A percentile compares a stretch with the other conserved stretches of the same genome.
Evolutionary conservation across 345 rosid species (phyloP).

Genomic region (Gossypium australe): DNA sequence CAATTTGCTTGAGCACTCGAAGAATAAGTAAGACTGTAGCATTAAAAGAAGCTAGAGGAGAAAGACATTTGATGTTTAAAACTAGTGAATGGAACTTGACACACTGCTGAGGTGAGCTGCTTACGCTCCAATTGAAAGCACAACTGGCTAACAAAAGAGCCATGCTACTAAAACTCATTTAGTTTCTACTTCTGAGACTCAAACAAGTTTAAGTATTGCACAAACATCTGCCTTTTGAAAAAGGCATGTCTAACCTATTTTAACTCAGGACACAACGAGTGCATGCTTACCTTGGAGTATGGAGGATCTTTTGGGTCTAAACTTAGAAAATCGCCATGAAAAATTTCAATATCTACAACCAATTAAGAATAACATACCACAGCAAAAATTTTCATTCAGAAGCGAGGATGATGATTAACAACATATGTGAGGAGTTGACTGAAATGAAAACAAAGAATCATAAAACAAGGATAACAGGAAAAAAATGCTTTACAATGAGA

Average conservation of each 20-base stretch:
- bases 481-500: not conserved
- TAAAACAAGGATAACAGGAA: not conserved
- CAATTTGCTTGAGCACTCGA: not conserved
- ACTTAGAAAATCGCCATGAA: slow-evolving; percentile 64
- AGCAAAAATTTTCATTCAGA: not conserved
- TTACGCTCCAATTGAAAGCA: not conserved
- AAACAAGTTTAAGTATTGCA: not conserved
- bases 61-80: not conserved
- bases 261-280: not conserved
- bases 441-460: slow-evolving; percentile 1
- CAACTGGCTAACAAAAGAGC: not conserved
- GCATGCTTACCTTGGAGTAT: slow-evolving; percentile 47
- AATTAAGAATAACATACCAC: slow-evolving; percentile 30
- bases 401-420: not conserved
- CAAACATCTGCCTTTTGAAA: not conserved
- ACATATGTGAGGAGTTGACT: not conserved
- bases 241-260: not conserved
- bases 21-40: not conserved
- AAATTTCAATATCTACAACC: slow-evolving; percentile 48
- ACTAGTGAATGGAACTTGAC: not conserved
- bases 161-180: not conserved
- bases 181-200: not conserved
- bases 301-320: slow-evolving; percentile 54
- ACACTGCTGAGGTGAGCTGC: not conserved
- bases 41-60: not conserved